Percentiles rank a stretch among this genome's conserved stretches.
Evolutionary conservation across 768 basidiomycete species (phyloP).

Genomic region (Russula earlei): DNA sequence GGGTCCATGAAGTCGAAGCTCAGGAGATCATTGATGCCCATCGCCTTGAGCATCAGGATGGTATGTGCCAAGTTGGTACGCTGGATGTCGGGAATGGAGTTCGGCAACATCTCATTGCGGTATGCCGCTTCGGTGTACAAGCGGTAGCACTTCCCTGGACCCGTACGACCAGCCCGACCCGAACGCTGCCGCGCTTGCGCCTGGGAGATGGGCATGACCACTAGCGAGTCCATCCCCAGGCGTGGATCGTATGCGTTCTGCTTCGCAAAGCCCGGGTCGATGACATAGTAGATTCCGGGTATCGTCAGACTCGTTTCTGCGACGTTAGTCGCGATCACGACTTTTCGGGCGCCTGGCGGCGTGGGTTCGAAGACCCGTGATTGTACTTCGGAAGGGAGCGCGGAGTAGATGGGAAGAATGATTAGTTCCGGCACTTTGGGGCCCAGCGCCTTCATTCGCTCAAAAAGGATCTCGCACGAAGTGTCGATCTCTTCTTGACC

Average conservation of each 20-base stretch:
- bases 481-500: conserved; percentile 99
- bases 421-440: conserved; percentile 97
- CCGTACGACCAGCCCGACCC: conserved; percentile 95
- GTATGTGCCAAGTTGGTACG: conserved; percentile 87
- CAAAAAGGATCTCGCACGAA: conserved; percentile 90
- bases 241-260: conserved; percentile 98
- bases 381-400: conserved; percentile 95
- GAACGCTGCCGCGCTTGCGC: conserved; percentile 93
- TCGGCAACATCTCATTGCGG: conserved; percentile 97
- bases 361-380: conserved; percentile 97
- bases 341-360: conserved; percentile 96
- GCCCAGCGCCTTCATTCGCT: conserved; percentile 97
- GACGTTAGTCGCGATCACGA: conserved; percentile 98
- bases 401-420: conserved; percentile 96
- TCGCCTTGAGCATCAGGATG: conserved; percentile 93
- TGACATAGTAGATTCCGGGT: conserved; percentile 97
- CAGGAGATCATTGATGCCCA: conserved; percentile 96
- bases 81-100: conserved; percentile 96
- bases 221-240: conserved; percentile 96
- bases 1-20: conserved; percentile 99
- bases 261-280: conserved; percentile 97
- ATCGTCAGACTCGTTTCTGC: conserved; percentile 98
- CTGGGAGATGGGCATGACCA: conserved; percentile 98
- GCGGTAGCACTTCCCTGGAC: conserved; percentile 97
- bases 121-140: conserved; percentile 97